Conservation (phyloP, 169 alveolate species). For the Plasmodium vinckei region DNA sequence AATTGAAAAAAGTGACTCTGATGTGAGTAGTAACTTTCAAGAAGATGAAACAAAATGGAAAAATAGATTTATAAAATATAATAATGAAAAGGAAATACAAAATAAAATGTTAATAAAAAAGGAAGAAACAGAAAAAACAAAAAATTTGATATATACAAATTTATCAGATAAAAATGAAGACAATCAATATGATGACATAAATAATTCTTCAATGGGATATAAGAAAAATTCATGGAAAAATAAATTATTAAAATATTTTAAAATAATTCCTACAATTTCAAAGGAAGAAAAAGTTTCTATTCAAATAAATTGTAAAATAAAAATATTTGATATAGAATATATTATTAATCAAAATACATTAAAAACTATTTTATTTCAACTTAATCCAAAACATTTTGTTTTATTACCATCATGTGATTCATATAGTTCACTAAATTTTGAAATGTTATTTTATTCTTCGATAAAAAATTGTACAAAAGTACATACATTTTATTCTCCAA, state of each 20-base stretch:
- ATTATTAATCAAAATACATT: conserved; percentile 38
- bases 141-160: not conserved
- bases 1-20: conserved; percentile 11
- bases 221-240: conserved; percentile 47
- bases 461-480: conserved; percentile 10
- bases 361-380: conserved; percentile 24
- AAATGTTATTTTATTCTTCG: conserved; percentile 33
- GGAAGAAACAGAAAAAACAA: not conserved
- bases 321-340: conserved; percentile 37
- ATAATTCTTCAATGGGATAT: not conserved
- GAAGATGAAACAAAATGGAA: not conserved
- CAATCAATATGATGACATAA: not conserved
- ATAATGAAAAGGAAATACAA: not conserved
- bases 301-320: conserved; percentile 20
- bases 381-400: conserved; percentile 68
- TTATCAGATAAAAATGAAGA: not conserved
- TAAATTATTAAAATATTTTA: conserved; percentile 41
- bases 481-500: conserved; percentile 47
- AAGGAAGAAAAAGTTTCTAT: conserved; percentile 43
- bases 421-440: conserved; percentile 46
- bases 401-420: conserved; percentile 57
- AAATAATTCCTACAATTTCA: conserved; percentile 19
- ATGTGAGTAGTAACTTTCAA: not conserved
- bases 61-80: conserved; percentile 4
- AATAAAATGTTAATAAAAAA: not conserved